Base-by-base conservation (phyloP, 1,139 yeast species). In the Sugiyamaella sp. region DNA sequence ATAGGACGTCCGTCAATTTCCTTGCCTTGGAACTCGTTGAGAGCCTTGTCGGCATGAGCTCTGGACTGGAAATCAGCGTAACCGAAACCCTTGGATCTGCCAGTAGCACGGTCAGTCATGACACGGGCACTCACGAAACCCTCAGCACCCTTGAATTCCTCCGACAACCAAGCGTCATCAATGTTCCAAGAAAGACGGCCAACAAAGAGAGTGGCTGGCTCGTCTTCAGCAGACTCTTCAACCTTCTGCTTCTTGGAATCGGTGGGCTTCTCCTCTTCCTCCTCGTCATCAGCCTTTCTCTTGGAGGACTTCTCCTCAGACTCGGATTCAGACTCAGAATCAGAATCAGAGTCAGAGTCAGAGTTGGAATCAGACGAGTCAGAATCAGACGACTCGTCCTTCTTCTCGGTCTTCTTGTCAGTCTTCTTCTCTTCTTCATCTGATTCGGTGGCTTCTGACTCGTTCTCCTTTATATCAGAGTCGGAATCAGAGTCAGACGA, bases 151-250 rank as follows among this genome's bases (percentile, higher is more conserved):
- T 85, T 90, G 72, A 93, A 93, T 77, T 89, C 97, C 63, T 85
- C 78, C 73, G 79, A 79, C 72, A 93, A 83, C 96, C 96, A 88
- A 57, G 84, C 96, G 70, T 90, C 98, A 69, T 93, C 99, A 68
- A 93, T 81, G 75, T 85, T 88, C 98, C 98, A 93, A 32, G 99
- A 90, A 68, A 93, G 83, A 78, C 98, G 85, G 67, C 99, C 99
- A 62, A 90, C 98, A 68, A 93, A 93, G 64, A 93, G 75, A 60
- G 98, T 93, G 57, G 93, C 89, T 66, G 91, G 87, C 73, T 87
- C 88, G 49, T 60, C 70, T 32, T 58, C 72, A 38, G 73, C 70
- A 48, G 68, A 72, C 44, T 66, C 60, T 40, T 60, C 62, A 21
- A 63, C 68, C 68, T 75, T 76, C 57, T 72, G 71, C 70, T 80